Evolutionary conservation across 257 asterid species (phyloP).

Genomic region (Salvia rosmarinus): DNA sequence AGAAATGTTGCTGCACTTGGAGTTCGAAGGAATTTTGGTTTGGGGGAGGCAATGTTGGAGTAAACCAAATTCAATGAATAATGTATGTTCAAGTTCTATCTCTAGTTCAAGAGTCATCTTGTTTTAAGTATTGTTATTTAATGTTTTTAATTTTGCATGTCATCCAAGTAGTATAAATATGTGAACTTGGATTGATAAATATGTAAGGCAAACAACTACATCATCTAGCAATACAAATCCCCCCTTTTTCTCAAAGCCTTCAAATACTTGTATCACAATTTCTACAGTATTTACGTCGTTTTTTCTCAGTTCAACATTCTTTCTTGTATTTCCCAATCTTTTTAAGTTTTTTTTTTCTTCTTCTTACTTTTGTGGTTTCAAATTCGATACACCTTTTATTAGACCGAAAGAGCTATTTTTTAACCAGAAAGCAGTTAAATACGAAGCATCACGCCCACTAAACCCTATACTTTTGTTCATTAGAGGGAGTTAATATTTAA

Average conservation of each 20-base stretch:
- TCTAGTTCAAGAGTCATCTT: too few relatives aligned
- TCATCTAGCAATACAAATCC: too few relatives aligned
- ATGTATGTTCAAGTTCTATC: too few relatives aligned
- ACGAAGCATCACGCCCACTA: too few relatives aligned
- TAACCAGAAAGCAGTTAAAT: neutral
- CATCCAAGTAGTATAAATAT: too few relatives aligned
- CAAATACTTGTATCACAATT: too few relatives aligned
- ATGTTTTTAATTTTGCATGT: too few relatives aligned
- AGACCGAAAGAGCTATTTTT: neutral
- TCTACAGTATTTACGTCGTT: neutral
- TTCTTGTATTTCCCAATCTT: neutral
- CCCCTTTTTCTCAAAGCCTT: neutral
- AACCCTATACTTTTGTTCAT: neutral
- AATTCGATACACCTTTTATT: neutral
- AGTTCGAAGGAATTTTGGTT: neutral
- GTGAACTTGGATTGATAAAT: too few relatives aligned
- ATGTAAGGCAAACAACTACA: too few relatives aligned
- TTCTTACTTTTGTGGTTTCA: neutral
- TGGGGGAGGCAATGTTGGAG: too few relatives aligned
- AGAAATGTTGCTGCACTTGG: neutral
- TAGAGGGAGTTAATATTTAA: neutral
- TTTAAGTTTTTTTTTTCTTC: neutral
- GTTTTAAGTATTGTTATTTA: too few relatives aligned
- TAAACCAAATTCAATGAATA: too few relatives aligned
- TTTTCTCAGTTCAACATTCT: neutral